Evolutionary conservation across 2,329 filamentous ascomycete genomes (phyloP), one percentile per base, ranked within the genome.

Genomic region (Septoria petroselini): DNA sequence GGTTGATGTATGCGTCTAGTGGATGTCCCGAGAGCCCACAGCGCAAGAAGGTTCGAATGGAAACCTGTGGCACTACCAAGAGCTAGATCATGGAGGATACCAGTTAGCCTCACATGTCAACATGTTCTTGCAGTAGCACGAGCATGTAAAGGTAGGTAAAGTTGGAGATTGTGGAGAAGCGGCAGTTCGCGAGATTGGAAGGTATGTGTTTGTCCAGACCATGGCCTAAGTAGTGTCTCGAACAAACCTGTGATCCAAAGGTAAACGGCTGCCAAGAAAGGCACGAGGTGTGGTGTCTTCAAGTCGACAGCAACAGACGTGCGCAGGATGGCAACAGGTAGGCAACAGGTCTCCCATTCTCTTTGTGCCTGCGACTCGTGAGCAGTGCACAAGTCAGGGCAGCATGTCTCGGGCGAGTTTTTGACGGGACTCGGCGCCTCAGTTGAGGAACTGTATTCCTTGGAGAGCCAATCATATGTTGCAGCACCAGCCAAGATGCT

Each of bases 131-230:
- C 14, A 33, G 14, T 15, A 12, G n/a, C n/a, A 33, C 14, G n/a
- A 15, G 30, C 30, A 23, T 17, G 29, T 19, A 17, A 29, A 15
- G 41, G 30, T 15, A 15, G 30, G 19, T 9, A 33, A 21, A 25
- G 15, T 18, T n/a, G 27, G 9, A 14, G 30, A 7, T 19, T 43
- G 17, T 23, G 29, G 41, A 25, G 30, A 25, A 27, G 8, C 19
- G 23, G 33, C 31, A 12, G 31, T 17, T 45, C 14, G 42, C 21
- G 42, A 45, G 21, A 45, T 45, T 23, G 23, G 42, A 45, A 45
- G 42, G 42, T 15, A 45, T 45, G 14, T 37, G 42, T 29, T 27
- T 45, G 27, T 37, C 14, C 25, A 11, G n/a, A n/a, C n/a, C 18
- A 19, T 11, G 30, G 27, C 23, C 15, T 21, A 27, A 34, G 9